Evolutionary conservation across 164 flowering plant species (phyloP).

Genomic region (Saururus chinensis): DNA sequence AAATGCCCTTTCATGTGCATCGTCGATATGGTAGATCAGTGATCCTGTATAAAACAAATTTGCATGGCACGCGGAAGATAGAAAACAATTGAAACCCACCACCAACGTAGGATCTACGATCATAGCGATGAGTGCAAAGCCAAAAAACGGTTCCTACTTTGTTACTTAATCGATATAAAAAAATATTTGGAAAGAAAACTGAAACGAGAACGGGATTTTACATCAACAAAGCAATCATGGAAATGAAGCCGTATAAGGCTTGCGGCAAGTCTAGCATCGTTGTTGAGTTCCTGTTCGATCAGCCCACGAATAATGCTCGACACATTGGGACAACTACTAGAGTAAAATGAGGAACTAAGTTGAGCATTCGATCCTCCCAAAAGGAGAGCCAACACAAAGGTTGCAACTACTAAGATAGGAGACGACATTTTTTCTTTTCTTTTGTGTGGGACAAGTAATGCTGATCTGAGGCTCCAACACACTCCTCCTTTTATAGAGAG

Average conservation of each 20-base stretch:
- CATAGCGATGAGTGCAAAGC: background rate
- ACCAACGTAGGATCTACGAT: background rate
- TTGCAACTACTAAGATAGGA: background rate
- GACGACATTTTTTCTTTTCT: slow-evolving; percentile 3
- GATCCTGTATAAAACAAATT: too few species aligned
- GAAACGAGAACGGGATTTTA: background rate
- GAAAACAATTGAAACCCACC: too few species aligned
- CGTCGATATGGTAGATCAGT: too few species aligned
- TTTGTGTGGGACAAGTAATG: background rate
- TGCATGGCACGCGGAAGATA: too few species aligned
- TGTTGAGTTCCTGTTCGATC: slow-evolving; percentile 21
- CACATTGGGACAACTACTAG: slow-evolving; percentile 39
- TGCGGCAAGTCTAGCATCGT: slow-evolving; percentile 38
- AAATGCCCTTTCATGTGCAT: too few species aligned
- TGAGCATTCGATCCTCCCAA: slow-evolving; percentile 22
- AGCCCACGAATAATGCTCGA: slow-evolving; percentile 22
- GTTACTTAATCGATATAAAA: background rate
- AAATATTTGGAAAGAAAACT: background rate
- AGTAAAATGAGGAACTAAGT: slow-evolving; percentile 34
- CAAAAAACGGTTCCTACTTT: background rate
- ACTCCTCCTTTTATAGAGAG: background rate
- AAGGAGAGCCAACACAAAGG: background rate
- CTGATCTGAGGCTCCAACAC: background rate
- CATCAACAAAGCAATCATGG: slow-evolving; percentile 71
- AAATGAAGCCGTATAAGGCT: slow-evolving; percentile 56